Evolutionary conservation across 805 yeast genomes (phyloP), one percentile per base, ranked within the genome.

Genomic region (Metschnikowia anglica): DNA sequence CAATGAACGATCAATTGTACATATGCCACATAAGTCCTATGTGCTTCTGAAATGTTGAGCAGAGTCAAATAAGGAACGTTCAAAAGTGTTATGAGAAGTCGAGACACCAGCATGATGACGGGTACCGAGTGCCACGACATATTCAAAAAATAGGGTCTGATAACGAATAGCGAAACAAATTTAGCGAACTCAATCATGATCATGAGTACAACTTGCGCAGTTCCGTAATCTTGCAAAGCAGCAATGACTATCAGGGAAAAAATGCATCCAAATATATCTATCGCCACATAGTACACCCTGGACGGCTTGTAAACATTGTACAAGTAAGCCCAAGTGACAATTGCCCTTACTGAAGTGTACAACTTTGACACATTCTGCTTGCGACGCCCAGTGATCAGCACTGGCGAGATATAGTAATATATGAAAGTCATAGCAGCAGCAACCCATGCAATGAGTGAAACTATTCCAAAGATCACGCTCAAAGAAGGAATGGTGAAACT

Each of bases 301-400:
- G 62, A 55, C 1, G 81, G 80, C 18, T 68, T 64, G 53, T 70
- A 74, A 13, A 63, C 60, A 41, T 67, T 63, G 54, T 77, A 78
- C 18, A 66, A 52, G 35, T 62, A 60, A 3, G 74, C 68, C 80
- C 81, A 79, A 2, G 69, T 41, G 38, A 76, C 62, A 29, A 77
- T 69, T 5, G 70, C 59, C 39, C 64, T 68, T 41, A 76, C 61
- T 1, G 80, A 76, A 3, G 79, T 70, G 51, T 77, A 79, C 4
- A 78, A 51, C 46, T 60, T 58, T 3, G 62, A 40, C 13, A 63
- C 50, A 10, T 56, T 61, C 15, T 48, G 48, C 42, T 50, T 43
- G 2, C 24, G 36, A 2, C 59, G 11, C 15, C 55, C 46, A 47
- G 52, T 50, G 7, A 49, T 38, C 26, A 44, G 44, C 16, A 66